Base-by-base conservation (phyloP, 116 monocot genomes). In the Papilionanthe hybrid region DNA sequence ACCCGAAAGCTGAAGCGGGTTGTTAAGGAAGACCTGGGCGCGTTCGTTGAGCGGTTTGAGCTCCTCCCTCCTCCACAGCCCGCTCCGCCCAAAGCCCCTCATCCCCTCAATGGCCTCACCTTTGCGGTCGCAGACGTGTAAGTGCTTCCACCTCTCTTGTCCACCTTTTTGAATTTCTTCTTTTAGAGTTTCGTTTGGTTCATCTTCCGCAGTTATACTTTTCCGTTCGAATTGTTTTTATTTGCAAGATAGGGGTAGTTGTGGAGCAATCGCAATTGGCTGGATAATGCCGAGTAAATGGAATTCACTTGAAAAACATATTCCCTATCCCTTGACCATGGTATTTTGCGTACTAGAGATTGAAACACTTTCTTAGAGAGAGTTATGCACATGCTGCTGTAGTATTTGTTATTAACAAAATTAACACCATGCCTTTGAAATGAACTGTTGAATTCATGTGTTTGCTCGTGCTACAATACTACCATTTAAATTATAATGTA, bases 41-140 rank as follows among this genome's bases (percentile, higher is more conserved):
- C 95, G 45, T 94, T 99, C 78, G 81, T 93, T 7, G 87, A 87
- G 81, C 89, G 93, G 19, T 81, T 99, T 53, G 90, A 99, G 87
- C 88, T 99, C 71, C 93, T 99, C 50, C 98, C 98, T 30, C 98
- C 94, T 4, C 95, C 98, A 1, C 98, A 77, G 55, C 98, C 98
- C 0, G 82, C 91, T 12, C 94, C 95, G 7, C 98, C 98, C 18
- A 94, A 99, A 49, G 98, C 98, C 1, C 95, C 91, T 18, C 98
- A 94, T 55, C 93, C 95, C 27, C 77, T 99, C 23, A 83, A 87
- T 7, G 93, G 89, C 72, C 90, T 99, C 81, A 75, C 90, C 79
- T 98, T 98, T 79, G 94, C 98, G 75, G 91, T 89, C 49, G 89
- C 98, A 45, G 98, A 98, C 77, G 75, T 90, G 98, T 98, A 78